Evolutionary conservation across 2,329 filamentous ascomycete genomes (phyloP).

Genomic region (Alternaria sp.): DNA sequence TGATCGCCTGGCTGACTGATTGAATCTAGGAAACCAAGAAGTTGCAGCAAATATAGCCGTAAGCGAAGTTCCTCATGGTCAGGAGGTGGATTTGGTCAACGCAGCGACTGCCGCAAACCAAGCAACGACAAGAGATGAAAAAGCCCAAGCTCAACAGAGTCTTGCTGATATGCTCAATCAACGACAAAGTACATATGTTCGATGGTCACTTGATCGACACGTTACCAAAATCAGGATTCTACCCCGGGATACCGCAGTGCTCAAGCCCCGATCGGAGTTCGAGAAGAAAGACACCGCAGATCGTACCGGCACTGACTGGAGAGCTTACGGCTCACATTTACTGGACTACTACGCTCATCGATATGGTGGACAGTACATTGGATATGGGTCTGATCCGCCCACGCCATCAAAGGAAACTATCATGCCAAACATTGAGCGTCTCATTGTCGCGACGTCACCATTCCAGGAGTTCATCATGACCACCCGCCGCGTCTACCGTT

Average conservation of each 20-base stretch:
- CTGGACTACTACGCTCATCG: conserved; percentile 39
- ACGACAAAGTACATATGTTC: conserved; percentile 46
- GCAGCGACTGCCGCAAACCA: conserved; percentile 38
- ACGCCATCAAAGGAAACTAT: conserved; percentile 44
- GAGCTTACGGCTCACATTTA: conserved; percentile 40
- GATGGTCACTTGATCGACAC: conserved; percentile 52
- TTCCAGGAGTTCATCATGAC: conserved; percentile 50
- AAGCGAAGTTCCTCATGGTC: conserved; percentile 54
- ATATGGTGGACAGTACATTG: conserved; percentile 53
- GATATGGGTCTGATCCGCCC: conserved; percentile 43
- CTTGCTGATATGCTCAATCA: conserved; percentile 35
- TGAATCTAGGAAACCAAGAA: conserved; percentile 24
- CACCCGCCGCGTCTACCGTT: conserved; percentile 48
- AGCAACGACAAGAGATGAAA: conserved; percentile 25
- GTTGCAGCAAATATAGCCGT: conserved; percentile 50
- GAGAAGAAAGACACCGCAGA: conserved; percentile 29
- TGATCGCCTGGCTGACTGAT: neutral
- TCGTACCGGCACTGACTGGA: conserved; percentile 40
- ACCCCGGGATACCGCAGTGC: conserved; percentile 26
- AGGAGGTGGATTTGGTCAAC: conserved; percentile 50
- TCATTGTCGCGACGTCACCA: conserved; percentile 51
- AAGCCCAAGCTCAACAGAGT: conserved; percentile 27
- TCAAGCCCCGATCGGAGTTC: conserved; percentile 37
- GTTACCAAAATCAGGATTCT: conserved; percentile 46
- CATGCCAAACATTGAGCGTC: conserved; percentile 49